These are phyloP conservation scores for Diaporthe longicolla DNA, from an alignment of 2,329 filamentous ascomycete genomes.

Conservation along the genomic window DNA sequence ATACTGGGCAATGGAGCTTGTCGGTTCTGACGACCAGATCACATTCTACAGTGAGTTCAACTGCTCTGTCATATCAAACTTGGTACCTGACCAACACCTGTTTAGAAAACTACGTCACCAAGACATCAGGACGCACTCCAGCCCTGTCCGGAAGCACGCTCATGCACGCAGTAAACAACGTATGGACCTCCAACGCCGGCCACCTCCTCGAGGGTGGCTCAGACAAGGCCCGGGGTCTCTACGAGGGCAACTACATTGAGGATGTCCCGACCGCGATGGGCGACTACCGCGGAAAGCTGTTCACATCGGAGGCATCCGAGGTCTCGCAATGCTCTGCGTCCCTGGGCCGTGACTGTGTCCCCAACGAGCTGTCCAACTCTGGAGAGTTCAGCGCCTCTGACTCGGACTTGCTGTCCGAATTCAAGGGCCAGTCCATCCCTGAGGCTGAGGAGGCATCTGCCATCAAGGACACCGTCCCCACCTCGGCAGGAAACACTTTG, in stretches of 20 bases:
- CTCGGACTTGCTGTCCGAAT: not conserved
- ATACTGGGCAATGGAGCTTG: slow-evolving; percentile 73
- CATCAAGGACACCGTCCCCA: not conserved
- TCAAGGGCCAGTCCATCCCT: slow-evolving; percentile 1
- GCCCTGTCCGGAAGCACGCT: slow-evolving; percentile 69
- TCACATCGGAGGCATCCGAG: slow-evolving; percentile 30
- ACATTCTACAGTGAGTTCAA: slow-evolving; percentile 62
- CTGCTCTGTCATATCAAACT: no score
- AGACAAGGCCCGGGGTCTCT: slow-evolving; percentile 59
- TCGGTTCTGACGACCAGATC: slow-evolving; percentile 67
- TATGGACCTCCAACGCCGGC: slow-evolving; percentile 66
- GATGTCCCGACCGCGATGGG: slow-evolving; percentile 61
- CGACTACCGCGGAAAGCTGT: slow-evolving; percentile 43
- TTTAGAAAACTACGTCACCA: slow-evolving; percentile 68
- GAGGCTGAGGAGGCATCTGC: not conserved
- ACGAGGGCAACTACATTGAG: slow-evolving; percentile 72
- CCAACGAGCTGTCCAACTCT: slow-evolving; percentile 11
- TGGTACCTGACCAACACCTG: no score
- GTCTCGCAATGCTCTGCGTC: slow-evolving; percentile 9
- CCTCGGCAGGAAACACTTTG: not conserved
- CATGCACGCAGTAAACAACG: slow-evolving; percentile 74
- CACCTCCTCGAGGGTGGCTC: slow-evolving; percentile 67
- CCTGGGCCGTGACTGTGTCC: slow-evolving; percentile 26
- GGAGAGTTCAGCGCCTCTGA: not conserved
- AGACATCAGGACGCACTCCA: slow-evolving; percentile 68